phyloP scores from a whole-genome alignment of 2,329 filamentous ascomycete genomes.

The Phialophora tarda region DNA sequence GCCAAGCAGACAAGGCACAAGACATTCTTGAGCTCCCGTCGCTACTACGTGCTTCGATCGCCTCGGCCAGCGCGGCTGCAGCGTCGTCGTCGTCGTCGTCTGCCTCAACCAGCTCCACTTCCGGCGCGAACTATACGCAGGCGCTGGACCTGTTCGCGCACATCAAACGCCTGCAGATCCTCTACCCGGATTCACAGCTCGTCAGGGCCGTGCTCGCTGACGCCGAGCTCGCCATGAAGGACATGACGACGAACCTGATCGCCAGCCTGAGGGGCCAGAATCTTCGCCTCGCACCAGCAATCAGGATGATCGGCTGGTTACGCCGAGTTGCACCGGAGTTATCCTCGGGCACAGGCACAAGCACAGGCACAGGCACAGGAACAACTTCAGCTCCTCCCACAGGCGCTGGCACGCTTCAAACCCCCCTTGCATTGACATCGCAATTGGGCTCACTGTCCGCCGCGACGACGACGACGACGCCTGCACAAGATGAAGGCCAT shows the following conservation, averaged over 20 bases:
- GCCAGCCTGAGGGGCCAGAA: constrained; percentile 70
- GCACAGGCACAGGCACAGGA: constrained; percentile 10
- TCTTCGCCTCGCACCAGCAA: constrained; percentile 85
- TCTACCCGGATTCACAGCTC: constrained; percentile 80
- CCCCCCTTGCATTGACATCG: constrained; percentile 2
- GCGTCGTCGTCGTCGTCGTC: neutral
- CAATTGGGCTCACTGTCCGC: constrained; percentile 13
- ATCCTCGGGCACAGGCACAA: constrained; percentile 47
- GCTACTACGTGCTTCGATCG: constrained; percentile 75
- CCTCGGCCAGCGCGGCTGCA: constrained; percentile 45
- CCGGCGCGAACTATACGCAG: constrained; percentile 75
- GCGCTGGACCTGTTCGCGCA: constrained; percentile 93
- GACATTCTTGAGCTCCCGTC: constrained; percentile 90
- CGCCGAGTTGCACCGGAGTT: constrained; percentile 84
- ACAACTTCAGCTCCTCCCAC: neutral
- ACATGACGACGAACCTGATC: constrained; percentile 85
- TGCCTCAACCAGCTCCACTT: constrained; percentile 47
- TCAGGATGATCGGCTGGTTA: constrained; percentile 90
- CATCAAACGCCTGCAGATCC: constrained; percentile 79
- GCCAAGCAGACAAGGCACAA: constrained; percentile 86
- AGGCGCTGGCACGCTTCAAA: neutral
- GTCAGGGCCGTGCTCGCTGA: constrained; percentile 75
- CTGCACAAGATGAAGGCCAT: constrained; percentile 63
- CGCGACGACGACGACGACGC: constrained; percentile 37
- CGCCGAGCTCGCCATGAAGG: constrained; percentile 84